phyloP scores from a whole-genome alignment of 371 early-diverging fungal species.

The Apophysomyces elegans region DNA sequence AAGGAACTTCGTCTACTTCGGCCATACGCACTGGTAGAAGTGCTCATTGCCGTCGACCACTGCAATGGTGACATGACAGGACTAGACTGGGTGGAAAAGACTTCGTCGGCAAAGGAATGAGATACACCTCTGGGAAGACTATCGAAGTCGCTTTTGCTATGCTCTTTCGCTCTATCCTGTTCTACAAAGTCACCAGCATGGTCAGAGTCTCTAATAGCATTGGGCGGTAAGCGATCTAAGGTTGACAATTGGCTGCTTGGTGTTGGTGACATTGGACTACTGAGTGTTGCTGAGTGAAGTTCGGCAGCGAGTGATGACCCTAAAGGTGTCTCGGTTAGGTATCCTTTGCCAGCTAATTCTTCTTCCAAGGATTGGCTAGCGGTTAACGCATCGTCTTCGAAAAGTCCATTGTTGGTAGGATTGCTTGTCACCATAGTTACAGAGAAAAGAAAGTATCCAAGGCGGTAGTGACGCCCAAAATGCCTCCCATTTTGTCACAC shows the following conservation, averaged over 20 bases:
- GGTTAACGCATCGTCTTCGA: slow-evolving; percentile 17
- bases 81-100: slow-evolving; percentile 28
- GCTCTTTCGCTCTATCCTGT: background rate
- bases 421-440: slow-evolving; percentile 12
- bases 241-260: slow-evolving; percentile 34
- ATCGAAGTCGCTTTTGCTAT: background rate
- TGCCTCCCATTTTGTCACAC: slow-evolving; percentile 10
- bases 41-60: slow-evolving; percentile 33
- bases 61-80: slow-evolving; percentile 32
- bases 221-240: slow-evolving; percentile 7
- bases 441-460: background rate
- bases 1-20: slow-evolving; percentile 20
- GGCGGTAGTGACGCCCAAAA: background rate
- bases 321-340: slow-evolving; percentile 13
- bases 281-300: slow-evolving; percentile 11
- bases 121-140: slow-evolving; percentile 18
- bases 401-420: background rate
- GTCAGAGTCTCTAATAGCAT: background rate
- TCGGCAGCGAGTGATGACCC: slow-evolving; percentile 17
- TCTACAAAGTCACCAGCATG: background rate
- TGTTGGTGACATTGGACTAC: slow-evolving; percentile 2
- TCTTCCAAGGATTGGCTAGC: slow-evolving; percentile 16
- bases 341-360: slow-evolving; percentile 14
- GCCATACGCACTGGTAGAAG: slow-evolving; percentile 13
- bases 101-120: slow-evolving; percentile 19